Evolutionary conservation across 768 basidiomycete species (phyloP).

Genomic region (Phlebiopsis gigantea): DNA sequence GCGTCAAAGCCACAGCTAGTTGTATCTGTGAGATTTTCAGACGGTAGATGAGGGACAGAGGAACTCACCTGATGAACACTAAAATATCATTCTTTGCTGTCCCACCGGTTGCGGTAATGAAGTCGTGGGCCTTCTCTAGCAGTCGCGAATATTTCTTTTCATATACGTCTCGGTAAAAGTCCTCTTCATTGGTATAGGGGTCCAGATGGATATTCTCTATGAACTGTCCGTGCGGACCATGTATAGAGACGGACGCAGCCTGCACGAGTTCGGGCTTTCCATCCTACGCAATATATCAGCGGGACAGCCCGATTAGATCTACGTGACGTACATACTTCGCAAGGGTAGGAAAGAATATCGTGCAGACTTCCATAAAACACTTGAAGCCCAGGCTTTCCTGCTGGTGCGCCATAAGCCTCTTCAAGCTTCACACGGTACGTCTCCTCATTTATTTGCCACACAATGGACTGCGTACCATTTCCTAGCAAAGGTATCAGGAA

Average conservation of each 20-base stretch:
- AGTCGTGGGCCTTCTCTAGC: conserved; percentile 62
- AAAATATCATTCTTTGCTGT: conserved; percentile 59
- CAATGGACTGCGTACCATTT: conserved; percentile 91
- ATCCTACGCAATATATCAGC: conserved; percentile 43
- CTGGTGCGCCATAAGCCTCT: conserved; percentile 32
- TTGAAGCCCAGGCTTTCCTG: conserved; percentile 42
- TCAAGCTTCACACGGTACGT: conserved; percentile 67
- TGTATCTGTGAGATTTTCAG: background rate
- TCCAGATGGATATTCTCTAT: conserved; percentile 85
- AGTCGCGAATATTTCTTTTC: conserved; percentile 55
- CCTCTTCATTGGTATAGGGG: conserved; percentile 60
- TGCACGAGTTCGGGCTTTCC: conserved; percentile 75
- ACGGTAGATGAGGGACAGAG: background rate
- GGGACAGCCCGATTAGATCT: background rate
- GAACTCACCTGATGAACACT: conserved; percentile 78
- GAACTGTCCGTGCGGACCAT: conserved; percentile 79
- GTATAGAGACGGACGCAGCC: conserved; percentile 79
- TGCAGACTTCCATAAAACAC: conserved; percentile 93
- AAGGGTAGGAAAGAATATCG: conserved; percentile 88
- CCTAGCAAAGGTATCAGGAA: conserved; percentile 39
- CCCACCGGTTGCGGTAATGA: conserved; percentile 50
- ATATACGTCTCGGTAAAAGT: conserved; percentile 78
- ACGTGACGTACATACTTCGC: conserved; percentile 54
- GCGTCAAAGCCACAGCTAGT: conserved; percentile 91
- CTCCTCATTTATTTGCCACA: conserved; percentile 90